Evolutionary conservation across 164 flowering plant species (phyloP).

Genomic region (grape (Vitis vinifera)): ASM3070453v1 NC_081816.1:22900501-22901000

Average conservation of each 20-base stretch:
- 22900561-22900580: too few species aligned
- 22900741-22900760: neutral
- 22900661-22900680: neutral
- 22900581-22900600: too few species aligned
- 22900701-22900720: neutral
- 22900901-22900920: neutral
- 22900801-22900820: neutral
- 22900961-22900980: too few species aligned
- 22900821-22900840: slow-evolving; percentile 1
- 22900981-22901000: too few species aligned
- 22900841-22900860: neutral
- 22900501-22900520: too few species aligned
- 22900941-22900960: too few species aligned
- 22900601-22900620: too few species aligned
- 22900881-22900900: neutral
- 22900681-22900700: neutral
- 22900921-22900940: neutral
- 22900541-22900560: too few species aligned
- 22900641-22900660: neutral
- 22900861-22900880: neutral
- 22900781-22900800: neutral
- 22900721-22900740: neutral
- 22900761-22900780: neutral
- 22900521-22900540: too few species aligned
- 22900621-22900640: too few species aligned